Base-by-base conservation (phyloP, 2,329 filamentous ascomycete genomes). In the Penicillium sumatraense region DNA sequence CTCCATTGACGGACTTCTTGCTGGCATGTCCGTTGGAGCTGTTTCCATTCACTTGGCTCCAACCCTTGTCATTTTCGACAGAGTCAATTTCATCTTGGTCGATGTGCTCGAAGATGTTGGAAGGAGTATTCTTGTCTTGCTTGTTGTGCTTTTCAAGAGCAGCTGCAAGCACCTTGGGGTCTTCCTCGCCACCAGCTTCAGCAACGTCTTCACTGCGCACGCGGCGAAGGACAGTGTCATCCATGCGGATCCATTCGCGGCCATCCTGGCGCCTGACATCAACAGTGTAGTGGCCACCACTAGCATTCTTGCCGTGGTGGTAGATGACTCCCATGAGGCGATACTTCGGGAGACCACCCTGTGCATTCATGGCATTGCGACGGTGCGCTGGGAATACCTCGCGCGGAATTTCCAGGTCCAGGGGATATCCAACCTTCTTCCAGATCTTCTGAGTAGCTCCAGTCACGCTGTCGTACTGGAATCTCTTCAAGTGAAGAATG, bases 231-330 rank as follows among this genome's bases (percentile, higher is more conserved):
- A 91, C 79, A 0, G 95, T 99, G 71, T 99, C 95, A 67, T 99
- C 95, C 63, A 99, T 86, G 51, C 93, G 90, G 53, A 99, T 89
- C 95, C 95, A 99, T 74, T 97, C 93, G 20, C 86, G 86, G n/a
- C 89, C 91, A 70, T 99, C 95, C 74, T 98, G 93, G 49, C 95
- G 89, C 54, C 93, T 87, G 36, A 97, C 89, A 72, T 99, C 95
- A n/a, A 96, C 93, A 1, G 95, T 99, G 75, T 99, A 99, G 73
- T 99, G 95, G 3, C 95, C 95, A 49, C 91, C 93, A 60, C 90
- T 96, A 31, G 95, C 95, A 66, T 96, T 96, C 80, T 96, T 97
- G 57, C 95, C 95, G 66, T 99, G 95, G 69, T 99, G 95, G 71
- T 99, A 99, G 20, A 99, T 92, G 26, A 96, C 95, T 18, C 89